Percentiles rank a stretch among this genome's conserved stretches.
Evolutionary conservation across 805 yeast genomes (phyloP).

Genomic region (Cyberlindnera mycetangii): DNA sequence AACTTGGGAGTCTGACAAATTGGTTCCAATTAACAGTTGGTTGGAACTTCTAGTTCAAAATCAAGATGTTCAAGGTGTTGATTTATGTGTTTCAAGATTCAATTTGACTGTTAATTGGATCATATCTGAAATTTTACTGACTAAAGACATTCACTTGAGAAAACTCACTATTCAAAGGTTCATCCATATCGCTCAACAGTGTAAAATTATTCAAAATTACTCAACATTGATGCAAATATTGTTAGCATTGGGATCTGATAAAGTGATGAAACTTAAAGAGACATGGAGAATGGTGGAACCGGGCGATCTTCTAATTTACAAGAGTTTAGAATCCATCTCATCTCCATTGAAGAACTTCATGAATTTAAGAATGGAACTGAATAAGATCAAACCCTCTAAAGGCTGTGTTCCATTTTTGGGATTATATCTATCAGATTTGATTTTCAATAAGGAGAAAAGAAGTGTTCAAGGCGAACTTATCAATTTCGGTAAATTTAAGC

Average conservation of each 20-base stretch:
- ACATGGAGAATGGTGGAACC: constrained; percentile 77
- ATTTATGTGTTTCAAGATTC: constrained; percentile 79
- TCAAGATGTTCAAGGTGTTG: constrained; percentile 64
- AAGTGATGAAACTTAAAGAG: constrained; percentile 52
- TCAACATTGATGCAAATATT: constrained; percentile 86
- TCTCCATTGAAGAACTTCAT: constrained; percentile 74
- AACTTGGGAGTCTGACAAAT: constrained; percentile 59
- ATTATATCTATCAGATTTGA: constrained; percentile 76
- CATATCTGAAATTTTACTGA: constrained; percentile 78
- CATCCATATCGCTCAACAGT: constrained; percentile 79
- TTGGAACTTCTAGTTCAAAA: constrained; percentile 64
- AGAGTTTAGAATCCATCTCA: constrained; percentile 64
- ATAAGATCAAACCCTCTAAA: constrained; percentile 53
- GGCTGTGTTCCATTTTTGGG: constrained; percentile 94
- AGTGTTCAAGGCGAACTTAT: constrained; percentile 37
- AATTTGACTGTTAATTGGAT: constrained; percentile 91
- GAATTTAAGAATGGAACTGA: constrained; percentile 60
- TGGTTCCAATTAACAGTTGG: constrained; percentile 81
- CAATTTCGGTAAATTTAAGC: constrained; percentile 75
- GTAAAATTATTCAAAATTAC: constrained; percentile 71
- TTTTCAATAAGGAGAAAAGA: constrained; percentile 52
- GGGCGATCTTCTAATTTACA: constrained; percentile 67
- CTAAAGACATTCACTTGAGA: constrained; percentile 56
- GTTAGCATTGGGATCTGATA: constrained; percentile 70
- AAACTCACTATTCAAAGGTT: constrained; percentile 75